phyloP scores from a whole-genome alignment of 495 filamentous ascomycete species.

The Tuber melanosporum region DNA sequence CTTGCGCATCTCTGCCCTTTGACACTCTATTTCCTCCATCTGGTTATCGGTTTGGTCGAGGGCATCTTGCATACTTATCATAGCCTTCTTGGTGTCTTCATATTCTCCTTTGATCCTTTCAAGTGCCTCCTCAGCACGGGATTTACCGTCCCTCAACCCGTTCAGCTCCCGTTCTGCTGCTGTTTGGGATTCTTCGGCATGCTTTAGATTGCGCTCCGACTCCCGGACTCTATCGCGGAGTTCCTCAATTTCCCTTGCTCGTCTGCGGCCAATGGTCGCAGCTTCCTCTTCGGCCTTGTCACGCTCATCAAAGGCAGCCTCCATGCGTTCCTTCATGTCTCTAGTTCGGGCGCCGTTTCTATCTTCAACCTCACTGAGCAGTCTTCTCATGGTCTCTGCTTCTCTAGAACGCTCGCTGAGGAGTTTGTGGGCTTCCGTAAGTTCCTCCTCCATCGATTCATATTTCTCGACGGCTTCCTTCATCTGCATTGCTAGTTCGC shows the following conservation, averaged over 20 bases:
- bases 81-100: constrained; percentile 65
- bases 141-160: constrained; percentile 57
- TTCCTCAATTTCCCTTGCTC: constrained; percentile 80
- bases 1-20: constrained; percentile 66
- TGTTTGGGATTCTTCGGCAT: constrained; percentile 61
- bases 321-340: constrained; percentile 85
- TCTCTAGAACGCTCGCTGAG: constrained; percentile 90
- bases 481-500: constrained; percentile 85
- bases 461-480: constrained; percentile 77
- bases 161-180: constrained; percentile 66
- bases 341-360: constrained; percentile 70
- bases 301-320: constrained; percentile 79
- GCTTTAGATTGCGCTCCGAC: constrained; percentile 65
- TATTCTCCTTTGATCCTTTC: constrained; percentile 64
- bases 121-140: constrained; percentile 58
- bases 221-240: constrained; percentile 70
- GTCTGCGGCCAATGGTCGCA: constrained; percentile 64
- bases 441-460: constrained; percentile 88
- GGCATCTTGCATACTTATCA: constrained; percentile 68
- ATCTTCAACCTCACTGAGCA: constrained; percentile 79
- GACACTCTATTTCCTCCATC: constrained; percentile 70
- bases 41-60: constrained; percentile 84
- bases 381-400: constrained; percentile 85
- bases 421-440: constrained; percentile 78
- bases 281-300: constrained; percentile 90